phyloP scores from a whole-genome alignment of 148 eudicot genomes.

The Arbutus unedo region DNA sequence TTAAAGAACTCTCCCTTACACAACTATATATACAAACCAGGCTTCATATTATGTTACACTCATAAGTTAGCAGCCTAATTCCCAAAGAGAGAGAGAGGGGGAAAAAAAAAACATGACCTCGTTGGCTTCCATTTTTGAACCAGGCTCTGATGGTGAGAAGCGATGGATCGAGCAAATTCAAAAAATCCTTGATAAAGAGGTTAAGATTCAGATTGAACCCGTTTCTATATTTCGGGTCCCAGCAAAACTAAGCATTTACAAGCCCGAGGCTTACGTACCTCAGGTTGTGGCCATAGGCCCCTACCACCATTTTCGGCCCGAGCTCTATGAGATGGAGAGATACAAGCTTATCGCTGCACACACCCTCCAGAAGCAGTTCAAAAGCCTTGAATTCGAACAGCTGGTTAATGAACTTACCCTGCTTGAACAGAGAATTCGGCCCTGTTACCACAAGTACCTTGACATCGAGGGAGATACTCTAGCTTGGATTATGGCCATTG shows the following conservation, averaged over 20 bases:
- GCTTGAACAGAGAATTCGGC: conserved; percentile 31
- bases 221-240: conserved; percentile 28
- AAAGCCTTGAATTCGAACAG: conserved; percentile 19
- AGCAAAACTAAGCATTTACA: conserved; percentile 13
- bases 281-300: conserved; percentile 43
- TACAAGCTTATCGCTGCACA: conserved; percentile 34
- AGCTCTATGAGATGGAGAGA: conserved; percentile 36
- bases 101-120: no score
- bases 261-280: conserved; percentile 35
- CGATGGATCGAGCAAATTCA: conserved; percentile 35
- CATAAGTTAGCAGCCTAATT: not conserved
- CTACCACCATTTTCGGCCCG: conserved; percentile 32
- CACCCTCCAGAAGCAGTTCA: conserved; percentile 24
- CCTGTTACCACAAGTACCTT: conserved; percentile 51
- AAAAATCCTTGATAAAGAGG: conserved; percentile 19
- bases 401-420: conserved; percentile 22
- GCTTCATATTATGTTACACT: not conserved
- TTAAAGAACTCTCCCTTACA: not conserved
- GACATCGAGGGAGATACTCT: conserved; percentile 31
- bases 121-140: not conserved
- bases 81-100: not conserved
- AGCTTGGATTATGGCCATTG: conserved; percentile 60
- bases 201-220: conserved; percentile 6
- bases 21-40: not conserved
- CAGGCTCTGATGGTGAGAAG: conserved; percentile 16